Evolutionary conservation across 164 flowering plant genomes (phyloP).

Genomic region (Magnolia changhungtana): DNA sequence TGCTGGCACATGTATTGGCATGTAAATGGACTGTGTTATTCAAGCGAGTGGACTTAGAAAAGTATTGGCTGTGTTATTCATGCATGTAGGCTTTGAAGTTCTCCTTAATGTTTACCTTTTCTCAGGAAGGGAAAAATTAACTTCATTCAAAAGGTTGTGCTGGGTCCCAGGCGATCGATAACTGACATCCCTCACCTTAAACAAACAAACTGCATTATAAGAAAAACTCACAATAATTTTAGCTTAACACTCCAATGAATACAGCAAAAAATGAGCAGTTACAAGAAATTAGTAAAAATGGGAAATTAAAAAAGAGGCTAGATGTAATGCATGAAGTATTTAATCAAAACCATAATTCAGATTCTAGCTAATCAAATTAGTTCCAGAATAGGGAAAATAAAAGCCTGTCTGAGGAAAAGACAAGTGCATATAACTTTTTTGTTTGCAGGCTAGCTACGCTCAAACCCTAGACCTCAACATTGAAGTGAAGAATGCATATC

Average conservation of each 20-base stretch:
- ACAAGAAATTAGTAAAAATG: background rate
- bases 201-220: constrained; percentile 8
- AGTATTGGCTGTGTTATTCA: too few species aligned
- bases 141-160: constrained; percentile 59
- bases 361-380: background rate
- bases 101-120: constrained; percentile 50
- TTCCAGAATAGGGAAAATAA: background rate
- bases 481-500: too few species aligned
- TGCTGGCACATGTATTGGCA: too few species aligned
- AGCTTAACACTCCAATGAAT: background rate
- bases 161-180: constrained; percentile 89
- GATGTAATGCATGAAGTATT: background rate
- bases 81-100: background rate
- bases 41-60: too few species aligned
- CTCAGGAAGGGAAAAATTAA: constrained; percentile 68
- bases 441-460: too few species aligned
- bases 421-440: too few species aligned
- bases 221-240: constrained; percentile 1
- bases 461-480: too few species aligned
- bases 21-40: too few species aligned
- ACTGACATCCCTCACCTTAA: constrained; percentile 63
- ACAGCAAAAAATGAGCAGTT: background rate
- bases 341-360: background rate
- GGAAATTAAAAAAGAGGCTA: background rate
- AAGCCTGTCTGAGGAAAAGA: too few species aligned